A percentile compares a stretch with the other conserved stretches of the same genome.
These are phyloP conservation scores for Crassisporium funariophilum DNA, from an alignment of 768 basidiomycete species.

Conservation along the genomic window DNA sequence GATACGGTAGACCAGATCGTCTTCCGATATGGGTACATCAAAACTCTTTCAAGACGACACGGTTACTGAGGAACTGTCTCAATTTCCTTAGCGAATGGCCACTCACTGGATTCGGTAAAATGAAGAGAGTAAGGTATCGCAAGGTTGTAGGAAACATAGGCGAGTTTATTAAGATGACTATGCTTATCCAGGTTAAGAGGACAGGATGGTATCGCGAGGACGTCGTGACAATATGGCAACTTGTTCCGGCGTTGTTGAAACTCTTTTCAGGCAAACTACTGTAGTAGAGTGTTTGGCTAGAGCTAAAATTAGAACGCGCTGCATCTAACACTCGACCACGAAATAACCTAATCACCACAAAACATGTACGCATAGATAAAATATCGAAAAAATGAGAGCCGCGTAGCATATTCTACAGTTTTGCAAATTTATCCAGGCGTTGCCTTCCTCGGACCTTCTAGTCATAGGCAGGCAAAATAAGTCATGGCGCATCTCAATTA, in stretches of 20 bases:
- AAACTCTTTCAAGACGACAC: conserved; percentile 8
- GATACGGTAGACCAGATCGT: conserved; percentile 14
- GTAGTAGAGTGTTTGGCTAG: conserved; percentile 1
- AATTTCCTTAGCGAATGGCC: neutral
- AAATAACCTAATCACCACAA: neutral
- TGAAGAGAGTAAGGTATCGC: conserved; percentile 18
- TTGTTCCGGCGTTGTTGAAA: too few species aligned
- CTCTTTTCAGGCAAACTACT: neutral
- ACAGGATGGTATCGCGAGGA: neutral
- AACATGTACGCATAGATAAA: neutral
- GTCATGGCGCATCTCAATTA: too few species aligned
- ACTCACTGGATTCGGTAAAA: conserved; percentile 24
- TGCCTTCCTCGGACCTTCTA: conserved; percentile 27
- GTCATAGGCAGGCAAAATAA: too few species aligned
- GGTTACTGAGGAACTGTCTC: neutral
- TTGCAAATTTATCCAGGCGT: conserved; percentile 22
- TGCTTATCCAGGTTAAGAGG: neutral
- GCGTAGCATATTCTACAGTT: conserved; percentile 10
- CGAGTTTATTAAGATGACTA: too few species aligned
- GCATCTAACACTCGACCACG: neutral
- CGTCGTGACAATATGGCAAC: too few species aligned
- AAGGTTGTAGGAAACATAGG: conserved; percentile 16
- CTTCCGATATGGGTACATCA: conserved; percentile 9
- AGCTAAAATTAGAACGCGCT: conserved; percentile 4
- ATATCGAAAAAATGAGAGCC: too few species aligned